A percentile compares a stretch with the other conserved stretches of the same genome.
Evolutionary conservation across 2,329 filamentous ascomycete genomes (phyloP).

Genomic region (Cladorrhinum sp.): DNA sequence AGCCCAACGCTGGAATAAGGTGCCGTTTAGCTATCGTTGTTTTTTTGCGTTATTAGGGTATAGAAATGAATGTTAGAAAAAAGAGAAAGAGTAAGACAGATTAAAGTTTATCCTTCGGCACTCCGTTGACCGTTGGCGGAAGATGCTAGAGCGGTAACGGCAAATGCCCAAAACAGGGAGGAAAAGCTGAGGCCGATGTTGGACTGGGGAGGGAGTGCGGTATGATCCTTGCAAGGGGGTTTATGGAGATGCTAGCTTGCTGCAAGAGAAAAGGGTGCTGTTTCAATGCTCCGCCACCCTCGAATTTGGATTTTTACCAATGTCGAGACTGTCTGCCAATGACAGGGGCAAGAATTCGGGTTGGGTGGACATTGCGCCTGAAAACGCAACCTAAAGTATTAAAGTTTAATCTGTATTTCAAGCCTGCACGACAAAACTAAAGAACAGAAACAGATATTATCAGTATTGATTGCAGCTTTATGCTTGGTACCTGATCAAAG

Average conservation of each 20-base stretch:
- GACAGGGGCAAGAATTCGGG: not conserved
- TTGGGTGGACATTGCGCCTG: not conserved
- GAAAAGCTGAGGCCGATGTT: not conserved
- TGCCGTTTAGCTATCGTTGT: not conserved
- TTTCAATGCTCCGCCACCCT: conserved; percentile 21
- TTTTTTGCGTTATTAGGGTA: conserved; percentile 1
- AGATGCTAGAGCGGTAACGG: not conserved
- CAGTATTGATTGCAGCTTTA: too few species aligned
- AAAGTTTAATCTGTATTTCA: too few species aligned
- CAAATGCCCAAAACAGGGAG: not conserved
- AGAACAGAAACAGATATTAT: too few species aligned
- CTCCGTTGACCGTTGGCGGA: not conserved
- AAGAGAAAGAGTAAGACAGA: not conserved
- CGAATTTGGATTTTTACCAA: conserved; percentile 7
- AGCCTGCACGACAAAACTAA: too few species aligned
- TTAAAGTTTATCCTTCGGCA: not conserved
- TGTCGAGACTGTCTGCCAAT: not conserved
- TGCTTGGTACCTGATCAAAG: too few species aligned
- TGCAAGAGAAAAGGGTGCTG: conserved; percentile 21
- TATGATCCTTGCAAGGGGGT: conserved; percentile 17
- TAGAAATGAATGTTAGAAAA: conserved; percentile 5
- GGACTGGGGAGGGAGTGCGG: not conserved
- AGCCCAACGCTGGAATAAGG: not conserved
- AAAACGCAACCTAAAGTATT: not conserved
- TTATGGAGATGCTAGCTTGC: conserved; percentile 19